phyloP scores from a whole-genome alignment of 345 rosid genomes.

The Mallotus nudiflorus region DNA sequence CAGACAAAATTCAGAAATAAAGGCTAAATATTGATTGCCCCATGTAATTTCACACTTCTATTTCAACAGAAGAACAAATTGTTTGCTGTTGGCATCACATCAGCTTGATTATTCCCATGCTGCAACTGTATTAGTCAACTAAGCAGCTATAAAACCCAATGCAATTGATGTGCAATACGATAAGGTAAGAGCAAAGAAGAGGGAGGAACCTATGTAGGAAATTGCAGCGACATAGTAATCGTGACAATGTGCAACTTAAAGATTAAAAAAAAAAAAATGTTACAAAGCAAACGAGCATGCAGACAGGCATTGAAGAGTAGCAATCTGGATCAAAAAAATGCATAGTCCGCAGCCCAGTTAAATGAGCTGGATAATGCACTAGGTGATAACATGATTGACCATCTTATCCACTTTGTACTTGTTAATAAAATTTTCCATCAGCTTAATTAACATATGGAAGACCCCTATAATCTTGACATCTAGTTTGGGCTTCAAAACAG shows the following conservation, averaged over 20 bases:
- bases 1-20: background rate
- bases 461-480: too few relatives aligned
- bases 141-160: background rate
- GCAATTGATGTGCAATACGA: background rate
- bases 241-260: background rate
- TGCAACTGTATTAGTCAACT: background rate
- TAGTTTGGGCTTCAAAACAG: too few relatives aligned
- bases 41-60: background rate
- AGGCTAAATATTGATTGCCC: background rate
- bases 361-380: background rate
- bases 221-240: too few relatives aligned
- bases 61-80: background rate
- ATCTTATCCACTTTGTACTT: too few relatives aligned
- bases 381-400: too few relatives aligned
- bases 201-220: background rate
- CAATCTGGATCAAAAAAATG: background rate
- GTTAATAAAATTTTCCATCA: too few relatives aligned
- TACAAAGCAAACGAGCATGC: background rate
- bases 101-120: background rate
- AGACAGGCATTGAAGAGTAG: background rate
- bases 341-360: background rate
- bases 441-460: too few relatives aligned
- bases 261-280: background rate
- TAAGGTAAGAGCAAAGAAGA: background rate
- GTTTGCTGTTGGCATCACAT: too few relatives aligned